phyloP scores from a whole-genome alignment of 2,329 filamentous ascomycete species.

The Colletotrichum magnum region DNA sequence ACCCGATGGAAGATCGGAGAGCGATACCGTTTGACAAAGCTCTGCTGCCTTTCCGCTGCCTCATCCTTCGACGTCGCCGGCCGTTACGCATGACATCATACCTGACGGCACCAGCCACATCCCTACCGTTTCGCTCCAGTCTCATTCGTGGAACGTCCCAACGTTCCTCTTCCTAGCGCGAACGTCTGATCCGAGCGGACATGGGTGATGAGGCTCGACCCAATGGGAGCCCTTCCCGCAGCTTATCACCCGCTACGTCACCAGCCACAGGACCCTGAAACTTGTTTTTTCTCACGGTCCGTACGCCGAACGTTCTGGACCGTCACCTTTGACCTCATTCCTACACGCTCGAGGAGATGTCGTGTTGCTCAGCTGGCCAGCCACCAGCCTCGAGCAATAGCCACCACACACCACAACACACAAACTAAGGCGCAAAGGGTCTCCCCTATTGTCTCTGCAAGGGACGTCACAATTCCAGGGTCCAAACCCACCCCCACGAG shows the following conservation, averaged over 20 bases:
- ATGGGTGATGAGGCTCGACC: constrained; percentile 34
- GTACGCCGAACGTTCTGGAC: constrained; percentile 15
- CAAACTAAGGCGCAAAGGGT: neutral
- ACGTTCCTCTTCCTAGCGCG: neutral
- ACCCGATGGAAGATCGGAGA: neutral
- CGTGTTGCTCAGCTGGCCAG: neutral
- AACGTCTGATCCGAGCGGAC: constrained; percentile 15
- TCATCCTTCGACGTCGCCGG: neutral
- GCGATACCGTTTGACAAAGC: neutral
- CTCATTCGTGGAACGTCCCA: constrained; percentile 17
- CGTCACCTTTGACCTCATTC: constrained; percentile 20
- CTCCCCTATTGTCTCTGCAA: constrained; percentile 8
- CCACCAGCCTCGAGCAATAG: neutral
- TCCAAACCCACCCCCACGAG: constrained; percentile 1
- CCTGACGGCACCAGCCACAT: constrained; percentile 20
- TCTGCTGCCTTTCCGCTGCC: too few species aligned
- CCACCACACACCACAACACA: neutral
- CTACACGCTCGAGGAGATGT: neutral
- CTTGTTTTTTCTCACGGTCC: constrained; percentile 24
- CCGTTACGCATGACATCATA: constrained; percentile 31
- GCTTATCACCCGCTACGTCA: constrained; percentile 29
- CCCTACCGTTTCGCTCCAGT: neutral
- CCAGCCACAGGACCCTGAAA: constrained; percentile 39
- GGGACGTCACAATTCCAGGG: constrained; percentile 34
- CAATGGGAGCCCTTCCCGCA: constrained; percentile 18